Percentiles rank a stretch among this genome's conserved stretches.
Conservation (phyloP, 371 early-diverging fungal species). For the Haplosporangium sp. region DNA sequence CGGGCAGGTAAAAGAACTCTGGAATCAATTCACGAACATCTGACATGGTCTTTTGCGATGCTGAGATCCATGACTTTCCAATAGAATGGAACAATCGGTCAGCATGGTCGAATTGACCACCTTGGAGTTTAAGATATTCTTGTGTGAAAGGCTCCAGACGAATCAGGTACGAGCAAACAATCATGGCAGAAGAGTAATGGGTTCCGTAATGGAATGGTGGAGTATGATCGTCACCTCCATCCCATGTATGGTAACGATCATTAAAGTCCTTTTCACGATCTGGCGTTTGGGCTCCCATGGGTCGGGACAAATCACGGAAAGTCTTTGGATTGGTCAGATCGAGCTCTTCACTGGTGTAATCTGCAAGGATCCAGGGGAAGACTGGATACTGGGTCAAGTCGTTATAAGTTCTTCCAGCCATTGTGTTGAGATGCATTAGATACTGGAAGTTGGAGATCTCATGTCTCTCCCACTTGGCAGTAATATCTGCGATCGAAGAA, state of each 20-base stretch:
- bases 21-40: slow-evolving; percentile 93
- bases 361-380: slow-evolving; percentile 82
- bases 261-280: slow-evolving; percentile 69
- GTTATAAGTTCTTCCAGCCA: slow-evolving; percentile 82
- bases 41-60: slow-evolving; percentile 78
- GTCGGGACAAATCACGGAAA: slow-evolving; percentile 87
- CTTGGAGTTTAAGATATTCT: slow-evolving; percentile 82
- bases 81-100: slow-evolving; percentile 77
- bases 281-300: slow-evolving; percentile 86
- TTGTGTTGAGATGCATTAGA: slow-evolving; percentile 87
- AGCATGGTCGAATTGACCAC: slow-evolving; percentile 92
- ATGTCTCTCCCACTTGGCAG: slow-evolving; percentile 78
- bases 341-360: slow-evolving; percentile 74
- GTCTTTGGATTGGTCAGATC: slow-evolving; percentile 77
- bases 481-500: slow-evolving; percentile 75
- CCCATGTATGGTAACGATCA: slow-evolving; percentile 63
- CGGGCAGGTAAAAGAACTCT: slow-evolving; percentile 91
- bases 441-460: slow-evolving; percentile 92
- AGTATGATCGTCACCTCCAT: slow-evolving; percentile 74
- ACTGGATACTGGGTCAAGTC: slow-evolving; percentile 80
- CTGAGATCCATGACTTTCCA: slow-evolving; percentile 76
- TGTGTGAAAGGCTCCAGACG: slow-evolving; percentile 90
- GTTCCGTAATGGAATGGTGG: slow-evolving; percentile 92
- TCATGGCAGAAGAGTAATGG: slow-evolving; percentile 91
- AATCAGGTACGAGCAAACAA: slow-evolving; percentile 86